A percentile compares a stretch with the other conserved stretches of the same genome.
Evolutionary conservation across 805 yeast genomes (phyloP).

Genomic region (Nakazawaea ishiwadae): DNA sequence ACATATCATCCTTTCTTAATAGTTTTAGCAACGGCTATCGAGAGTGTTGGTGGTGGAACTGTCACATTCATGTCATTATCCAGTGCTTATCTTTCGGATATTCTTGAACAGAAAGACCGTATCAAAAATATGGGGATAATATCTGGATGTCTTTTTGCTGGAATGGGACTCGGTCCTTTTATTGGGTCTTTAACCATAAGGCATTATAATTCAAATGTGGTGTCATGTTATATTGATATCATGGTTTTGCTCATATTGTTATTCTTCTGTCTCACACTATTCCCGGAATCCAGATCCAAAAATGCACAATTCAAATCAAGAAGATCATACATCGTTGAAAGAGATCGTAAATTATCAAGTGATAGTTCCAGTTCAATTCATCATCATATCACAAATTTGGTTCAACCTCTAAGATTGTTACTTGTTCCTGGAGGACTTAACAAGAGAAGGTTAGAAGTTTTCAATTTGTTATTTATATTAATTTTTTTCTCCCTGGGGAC

Average conservation of each 20-base stretch:
- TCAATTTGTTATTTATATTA: slow-evolving; percentile 12
- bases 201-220: slow-evolving; percentile 16
- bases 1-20: slow-evolving; percentile 25
- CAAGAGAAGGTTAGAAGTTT: slow-evolving; percentile 40
- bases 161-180: slow-evolving; percentile 54
- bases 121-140: slow-evolving; percentile 46
- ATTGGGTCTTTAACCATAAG: slow-evolving; percentile 35
- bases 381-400: slow-evolving; percentile 13
- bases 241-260: slow-evolving; percentile 25
- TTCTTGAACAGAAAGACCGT: slow-evolving; percentile 50
- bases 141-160: slow-evolving; percentile 47
- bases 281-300: slow-evolving; percentile 53
- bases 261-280: slow-evolving; percentile 27
- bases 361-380: too few species aligned
- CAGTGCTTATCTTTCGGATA: slow-evolving; percentile 61
- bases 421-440: slow-evolving; percentile 42
- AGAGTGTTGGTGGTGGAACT: slow-evolving; percentile 49
- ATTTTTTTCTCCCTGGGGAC: slow-evolving; percentile 1
- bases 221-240: slow-evolving; percentile 25
- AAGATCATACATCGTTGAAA: not conserved
- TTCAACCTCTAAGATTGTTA: slow-evolving; percentile 41
- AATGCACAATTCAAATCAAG: slow-evolving; percentile 44
- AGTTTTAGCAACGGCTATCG: slow-evolving; percentile 36
- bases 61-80: slow-evolving; percentile 44
- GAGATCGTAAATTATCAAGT: not conserved